These are phyloP conservation scores for Xylaria telfairii DNA, from an alignment of 495 filamentous ascomycete species.

Conservation along the genomic window DNA sequence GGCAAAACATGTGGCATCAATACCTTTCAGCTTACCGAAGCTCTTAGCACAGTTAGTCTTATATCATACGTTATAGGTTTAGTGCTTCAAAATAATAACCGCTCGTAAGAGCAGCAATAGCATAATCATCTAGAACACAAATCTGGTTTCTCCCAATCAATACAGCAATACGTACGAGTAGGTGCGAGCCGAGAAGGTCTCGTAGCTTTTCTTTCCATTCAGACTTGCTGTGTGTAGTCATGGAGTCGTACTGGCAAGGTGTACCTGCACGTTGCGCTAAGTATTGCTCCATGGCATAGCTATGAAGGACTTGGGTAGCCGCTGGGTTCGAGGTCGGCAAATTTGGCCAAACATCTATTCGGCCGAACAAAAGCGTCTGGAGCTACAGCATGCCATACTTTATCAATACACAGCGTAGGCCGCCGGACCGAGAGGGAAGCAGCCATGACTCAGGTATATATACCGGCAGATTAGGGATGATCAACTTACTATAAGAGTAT, in stretches of 20 bases:
- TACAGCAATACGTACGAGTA: background rate
- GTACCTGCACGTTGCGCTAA: background rate
- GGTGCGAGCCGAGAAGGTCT: background rate
- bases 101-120: background rate
- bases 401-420: background rate
- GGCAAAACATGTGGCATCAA: background rate
- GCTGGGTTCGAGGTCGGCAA: no score
- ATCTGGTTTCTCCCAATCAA: background rate
- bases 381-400: background rate
- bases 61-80: background rate
- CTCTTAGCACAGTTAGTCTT: background rate
- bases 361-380: constrained; percentile 14
- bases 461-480: background rate
- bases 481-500: background rate
- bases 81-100: background rate
- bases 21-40: background rate
- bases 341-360: constrained; percentile 10
- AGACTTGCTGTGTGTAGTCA: background rate
- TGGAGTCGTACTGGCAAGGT: constrained; percentile 3
- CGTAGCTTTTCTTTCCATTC: constrained; percentile 1
- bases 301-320: background rate
- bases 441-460: background rate
- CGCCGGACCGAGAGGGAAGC: background rate
- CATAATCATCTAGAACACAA: background rate
- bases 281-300: background rate